Conservation (phyloP, 768 basidiomycete genomes). For the Panus rudis region DNA sequence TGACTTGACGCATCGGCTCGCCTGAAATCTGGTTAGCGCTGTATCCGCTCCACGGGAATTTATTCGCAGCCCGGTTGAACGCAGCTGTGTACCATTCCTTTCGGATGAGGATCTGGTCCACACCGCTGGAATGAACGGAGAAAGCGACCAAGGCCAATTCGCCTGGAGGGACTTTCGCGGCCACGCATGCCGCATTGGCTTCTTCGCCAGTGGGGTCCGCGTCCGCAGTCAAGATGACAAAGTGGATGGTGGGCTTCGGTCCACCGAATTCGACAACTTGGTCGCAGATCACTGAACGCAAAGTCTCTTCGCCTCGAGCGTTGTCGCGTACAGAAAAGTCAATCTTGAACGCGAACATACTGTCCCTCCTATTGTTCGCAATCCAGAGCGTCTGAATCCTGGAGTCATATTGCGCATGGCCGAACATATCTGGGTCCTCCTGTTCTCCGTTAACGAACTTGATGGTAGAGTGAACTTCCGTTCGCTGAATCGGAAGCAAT, state of each 20-base stretch:
- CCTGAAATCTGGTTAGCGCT: constrained; percentile 17
- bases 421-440: constrained; percentile 83
- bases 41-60: constrained; percentile 48
- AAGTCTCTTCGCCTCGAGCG: constrained; percentile 44
- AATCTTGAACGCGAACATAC: constrained; percentile 75
- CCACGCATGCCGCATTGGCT: constrained; percentile 76
- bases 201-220: constrained; percentile 79
- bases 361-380: constrained; percentile 79
- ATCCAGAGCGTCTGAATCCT: constrained; percentile 85
- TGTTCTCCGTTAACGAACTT: constrained; percentile 64
- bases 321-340: constrained; percentile 59
- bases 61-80: constrained; percentile 44
- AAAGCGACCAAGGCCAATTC: constrained; percentile 80
- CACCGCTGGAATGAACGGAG: constrained; percentile 84
- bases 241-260: constrained; percentile 81
- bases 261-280: constrained; percentile 80
- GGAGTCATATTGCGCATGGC: constrained; percentile 79
- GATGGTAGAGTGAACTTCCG: constrained; percentile 67
- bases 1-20: constrained; percentile 14
- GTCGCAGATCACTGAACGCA: too few species aligned
- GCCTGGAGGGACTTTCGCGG: constrained; percentile 69
- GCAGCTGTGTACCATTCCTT: constrained; percentile 83
- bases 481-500: constrained; percentile 68
- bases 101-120: constrained; percentile 81
- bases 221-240: constrained; percentile 81